Base-by-base conservation (phyloP, 2,329 filamentous ascomycete species). In the Westerdykella ornata region DNA sequence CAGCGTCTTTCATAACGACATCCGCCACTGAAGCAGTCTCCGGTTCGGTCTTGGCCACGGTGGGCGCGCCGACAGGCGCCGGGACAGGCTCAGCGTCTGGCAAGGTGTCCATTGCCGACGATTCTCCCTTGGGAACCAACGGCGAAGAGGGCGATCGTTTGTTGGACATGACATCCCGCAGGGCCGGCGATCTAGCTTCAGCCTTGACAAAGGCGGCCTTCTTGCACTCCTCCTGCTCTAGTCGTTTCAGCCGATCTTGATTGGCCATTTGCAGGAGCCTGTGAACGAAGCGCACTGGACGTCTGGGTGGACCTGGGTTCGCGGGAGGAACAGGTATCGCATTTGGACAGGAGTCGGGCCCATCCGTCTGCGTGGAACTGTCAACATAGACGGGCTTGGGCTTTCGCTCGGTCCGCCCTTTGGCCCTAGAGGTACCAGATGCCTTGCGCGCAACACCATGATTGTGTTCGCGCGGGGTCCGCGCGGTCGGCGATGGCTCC, bases 1-100 rank as follows among this genome's bases (percentile, higher is more conserved):
- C 53, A 7, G 59, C 57, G 46, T 74, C 71, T 45, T 67, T 68
- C 72, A 74, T 75, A 39, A 72, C 71, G 13, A 71, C 56, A 52
- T 73, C 71, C 15, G 20, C 22, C 15, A 37, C 42, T 26, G 52
- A 47, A 29, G 46, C 37, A 14, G 55, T 52, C 5, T 39, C 39
- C 53, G 56, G 55, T 12, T 55, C 50, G 35, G 48, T 42, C 45
- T 47, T 37, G 14, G 34, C 53, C 54, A 18, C 51, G 45, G 29
- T 57, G 53, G 5, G 5, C 13, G 15, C 12, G 15, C 52, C 41
- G 33, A 42, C 46, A 13, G 48, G 41, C 18, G 50, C 51, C 6
- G 51, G 38, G 19, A 46, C 39, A 8, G 53, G 39, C 3, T 57
- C 57, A 12, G 45, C 46, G 1, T n/a, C 15, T 16, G 30, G 30